Evolutionary conservation across 768 basidiomycete genomes (phyloP).

Genomic region (Serendipita sp.): DNA sequence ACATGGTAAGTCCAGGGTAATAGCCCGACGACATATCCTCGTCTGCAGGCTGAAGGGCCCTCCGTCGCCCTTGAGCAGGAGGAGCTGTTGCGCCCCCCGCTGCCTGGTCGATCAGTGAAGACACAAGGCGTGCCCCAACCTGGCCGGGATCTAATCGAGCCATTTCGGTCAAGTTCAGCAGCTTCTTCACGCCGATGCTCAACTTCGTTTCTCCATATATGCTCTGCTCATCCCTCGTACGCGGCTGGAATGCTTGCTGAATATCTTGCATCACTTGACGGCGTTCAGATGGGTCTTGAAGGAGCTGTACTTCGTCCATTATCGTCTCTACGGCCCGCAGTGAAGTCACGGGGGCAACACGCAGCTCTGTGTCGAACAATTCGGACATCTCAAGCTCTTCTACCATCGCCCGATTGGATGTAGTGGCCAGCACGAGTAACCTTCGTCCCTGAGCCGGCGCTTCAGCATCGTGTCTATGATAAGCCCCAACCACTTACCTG

Average conservation of each 20-base stretch:
- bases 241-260: slow-evolving; percentile 32
- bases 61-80: neutral
- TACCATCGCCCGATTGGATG: slow-evolving; percentile 73
- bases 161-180: slow-evolving; percentile 88
- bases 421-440: slow-evolving; percentile 79
- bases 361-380: slow-evolving; percentile 73
- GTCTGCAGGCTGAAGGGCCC: neutral
- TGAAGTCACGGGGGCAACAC: slow-evolving; percentile 64
- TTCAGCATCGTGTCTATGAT: neutral
- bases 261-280: slow-evolving; percentile 48
- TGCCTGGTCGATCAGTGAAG: neutral
- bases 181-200: slow-evolving; percentile 84
- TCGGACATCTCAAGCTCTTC: slow-evolving; percentile 81
- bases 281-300: slow-evolving; percentile 40
- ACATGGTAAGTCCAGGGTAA: neutral
- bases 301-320: slow-evolving; percentile 63
- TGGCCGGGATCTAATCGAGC: slow-evolving; percentile 86
- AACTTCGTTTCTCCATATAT: slow-evolving; percentile 25
- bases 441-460: slow-evolving; percentile 54
- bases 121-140: slow-evolving; percentile 50
- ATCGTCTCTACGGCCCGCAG: slow-evolving; percentile 60
- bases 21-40: neutral
- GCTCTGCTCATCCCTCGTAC: slow-evolving; percentile 35
- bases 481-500: slow-evolving; percentile 39
- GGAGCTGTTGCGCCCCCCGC: neutral